Evolutionary conservation across 179 eudicot genomes (phyloP).

Genomic region (Dionaea muscipula): DNA sequence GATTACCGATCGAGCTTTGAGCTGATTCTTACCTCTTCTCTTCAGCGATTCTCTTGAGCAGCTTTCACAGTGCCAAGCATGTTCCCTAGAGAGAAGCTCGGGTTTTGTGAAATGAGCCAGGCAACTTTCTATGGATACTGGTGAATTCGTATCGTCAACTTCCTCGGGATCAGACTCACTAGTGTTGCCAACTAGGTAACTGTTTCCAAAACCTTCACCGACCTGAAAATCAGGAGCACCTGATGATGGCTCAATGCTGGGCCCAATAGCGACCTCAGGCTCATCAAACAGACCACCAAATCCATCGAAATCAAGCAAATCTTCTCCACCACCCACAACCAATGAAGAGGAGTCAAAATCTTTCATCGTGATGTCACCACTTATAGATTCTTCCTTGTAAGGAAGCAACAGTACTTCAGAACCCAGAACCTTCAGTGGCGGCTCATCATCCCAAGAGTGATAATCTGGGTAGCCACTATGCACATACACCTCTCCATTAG

Average conservation of each 20-base stretch:
- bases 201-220: constrained; percentile 23
- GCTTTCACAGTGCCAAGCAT: constrained; percentile 91
- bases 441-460: constrained; percentile 36
- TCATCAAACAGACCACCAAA: constrained; percentile 66
- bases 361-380: constrained; percentile 19
- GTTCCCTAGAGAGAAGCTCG: constrained; percentile 68
- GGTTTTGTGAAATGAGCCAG: constrained; percentile 63
- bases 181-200: constrained; percentile 27
- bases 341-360: constrained; percentile 33
- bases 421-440: constrained; percentile 31
- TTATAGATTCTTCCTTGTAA: constrained; percentile 31
- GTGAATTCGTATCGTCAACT: constrained; percentile 71
- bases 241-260: constrained; percentile 17
- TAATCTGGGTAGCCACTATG: constrained; percentile 13
- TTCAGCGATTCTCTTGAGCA: constrained; percentile 53
- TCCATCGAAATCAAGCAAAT: constrained; percentile 50
- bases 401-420: constrained; percentile 55
- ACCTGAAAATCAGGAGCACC: constrained; percentile 10
- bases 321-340: constrained; percentile 38
- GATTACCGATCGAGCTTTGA: constrained; percentile 10
- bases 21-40: constrained; percentile 25
- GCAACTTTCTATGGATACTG: constrained; percentile 73
- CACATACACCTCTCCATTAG: constrained; percentile 12
- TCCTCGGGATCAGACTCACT: constrained; percentile 83
- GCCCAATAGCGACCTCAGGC: constrained; percentile 40